Conservation (phyloP, 2,329 filamentous ascomycete genomes). For the Bipolaris sorokiniana region DNA sequence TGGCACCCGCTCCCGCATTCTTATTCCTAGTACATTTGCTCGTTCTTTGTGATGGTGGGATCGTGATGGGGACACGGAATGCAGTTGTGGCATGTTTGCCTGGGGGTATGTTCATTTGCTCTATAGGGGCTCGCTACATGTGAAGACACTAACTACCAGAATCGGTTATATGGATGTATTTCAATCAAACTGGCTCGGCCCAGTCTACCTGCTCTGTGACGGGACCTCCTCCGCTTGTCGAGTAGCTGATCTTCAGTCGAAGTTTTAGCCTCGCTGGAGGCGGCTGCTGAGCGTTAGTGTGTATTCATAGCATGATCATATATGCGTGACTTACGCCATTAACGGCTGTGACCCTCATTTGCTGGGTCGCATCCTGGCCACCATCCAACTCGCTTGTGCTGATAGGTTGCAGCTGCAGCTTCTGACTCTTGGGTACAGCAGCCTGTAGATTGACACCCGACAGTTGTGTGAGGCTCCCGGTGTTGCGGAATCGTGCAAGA, state of each 20-base stretch:
- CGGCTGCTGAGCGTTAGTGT: slow-evolving; percentile 61
- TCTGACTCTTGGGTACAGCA: slow-evolving; percentile 95
- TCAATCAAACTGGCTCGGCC: slow-evolving; percentile 72
- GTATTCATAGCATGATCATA: background rate
- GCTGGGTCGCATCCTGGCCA: slow-evolving; percentile 84
- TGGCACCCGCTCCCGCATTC: slow-evolving; percentile 19
- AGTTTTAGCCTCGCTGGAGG: slow-evolving; percentile 73
- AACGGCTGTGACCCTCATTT: slow-evolving; percentile 84
- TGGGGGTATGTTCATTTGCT: slow-evolving; percentile 21
- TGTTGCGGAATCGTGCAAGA: slow-evolving; percentile 82
- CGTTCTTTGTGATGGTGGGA: background rate
- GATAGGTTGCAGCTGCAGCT: slow-evolving; percentile 88
- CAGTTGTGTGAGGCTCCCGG: slow-evolving; percentile 67
- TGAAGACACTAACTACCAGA: slow-evolving; percentile 9
- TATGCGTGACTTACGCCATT: slow-evolving; percentile 76
- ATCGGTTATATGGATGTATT: background rate
- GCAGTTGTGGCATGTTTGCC: slow-evolving; percentile 7
- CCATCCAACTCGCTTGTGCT: slow-evolving; percentile 77
- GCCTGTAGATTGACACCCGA: slow-evolving; percentile 85
- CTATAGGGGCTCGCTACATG: slow-evolving; percentile 10
- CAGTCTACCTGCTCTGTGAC: slow-evolving; percentile 95
- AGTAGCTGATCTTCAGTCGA: slow-evolving; percentile 82
- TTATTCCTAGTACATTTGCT: slow-evolving; percentile 13
- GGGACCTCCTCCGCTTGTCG: slow-evolving; percentile 70
- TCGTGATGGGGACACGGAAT: background rate